A percentile compares a stretch with the other conserved stretches of the same genome.
Evolutionary conservation across 1,284 basidiomycete genomes (phyloP).

Genomic region (Thelephora terrestris): DNA sequence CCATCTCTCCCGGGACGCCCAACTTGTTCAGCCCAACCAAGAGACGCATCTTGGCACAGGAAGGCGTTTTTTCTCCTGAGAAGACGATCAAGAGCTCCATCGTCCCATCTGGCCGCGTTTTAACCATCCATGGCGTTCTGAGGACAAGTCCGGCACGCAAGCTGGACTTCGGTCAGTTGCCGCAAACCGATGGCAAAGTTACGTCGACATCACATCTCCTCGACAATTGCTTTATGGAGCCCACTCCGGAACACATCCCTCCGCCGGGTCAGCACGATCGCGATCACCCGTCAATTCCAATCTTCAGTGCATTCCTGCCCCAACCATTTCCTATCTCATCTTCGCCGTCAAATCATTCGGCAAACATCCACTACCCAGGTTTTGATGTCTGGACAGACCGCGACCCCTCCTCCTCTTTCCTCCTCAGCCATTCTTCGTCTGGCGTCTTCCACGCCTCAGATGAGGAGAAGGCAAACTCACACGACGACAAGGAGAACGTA

Average conservation of each 20-base stretch:
- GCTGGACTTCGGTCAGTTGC: slow-evolving; percentile 35
- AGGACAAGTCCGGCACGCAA: slow-evolving; percentile 33
- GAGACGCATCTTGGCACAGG: slow-evolving; percentile 52
- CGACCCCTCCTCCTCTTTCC: slow-evolving; percentile 1
- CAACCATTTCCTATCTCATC: slow-evolving; percentile 11
- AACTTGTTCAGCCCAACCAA: slow-evolving; percentile 50
- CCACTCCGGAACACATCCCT: neutral
- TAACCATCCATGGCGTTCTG: too few relatives aligned
- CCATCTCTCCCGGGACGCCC: slow-evolving; percentile 41
- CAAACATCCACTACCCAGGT: slow-evolving; percentile 59
- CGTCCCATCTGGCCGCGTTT: slow-evolving; percentile 9
- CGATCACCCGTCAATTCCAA: too few relatives aligned
- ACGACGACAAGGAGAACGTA: slow-evolving; percentile 43
- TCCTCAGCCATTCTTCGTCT: slow-evolving; percentile 2
- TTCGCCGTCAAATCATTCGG: slow-evolving; percentile 24
- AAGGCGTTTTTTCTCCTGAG: slow-evolving; percentile 36
- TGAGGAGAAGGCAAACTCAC: slow-evolving; percentile 19
- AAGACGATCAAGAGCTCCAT: slow-evolving; percentile 29
- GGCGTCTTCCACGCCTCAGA: slow-evolving; percentile 13
- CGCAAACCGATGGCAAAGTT: neutral
- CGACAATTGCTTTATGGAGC: slow-evolving; percentile 3
- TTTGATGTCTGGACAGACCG: slow-evolving; percentile 52
- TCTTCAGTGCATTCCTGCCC: slow-evolving; percentile 9
- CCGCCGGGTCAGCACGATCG: slow-evolving; percentile 7
- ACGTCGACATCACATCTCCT: slow-evolving; percentile 6